Evolutionary conservation across 768 basidiomycete genomes (phyloP), one percentile per base, ranked within the genome.

Genomic region (Russula sp.): DNA sequence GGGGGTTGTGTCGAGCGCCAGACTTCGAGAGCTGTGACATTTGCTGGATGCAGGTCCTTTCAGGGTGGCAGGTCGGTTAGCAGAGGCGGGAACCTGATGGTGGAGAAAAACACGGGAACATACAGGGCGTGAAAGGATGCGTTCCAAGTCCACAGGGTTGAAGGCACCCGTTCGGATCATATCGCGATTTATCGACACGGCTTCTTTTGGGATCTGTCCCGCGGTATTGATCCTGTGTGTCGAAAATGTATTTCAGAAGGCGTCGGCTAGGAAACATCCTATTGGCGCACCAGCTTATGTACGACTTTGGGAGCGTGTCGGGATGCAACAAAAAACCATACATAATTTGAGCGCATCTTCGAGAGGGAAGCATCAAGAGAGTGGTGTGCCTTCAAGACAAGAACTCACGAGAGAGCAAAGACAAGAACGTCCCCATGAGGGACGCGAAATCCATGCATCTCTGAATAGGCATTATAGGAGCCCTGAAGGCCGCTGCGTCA

Each of bases 321-420:
- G 91, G 93, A 40, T 88, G 80, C 47, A 91, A 70, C 22, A 92
- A 76, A 70, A 85, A 89, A 1, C 78, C 85, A 70, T 91, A 95
- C 73, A 94, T 76, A 71, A 98, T 97, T 72, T 96, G 94, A 2
- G 85, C 87, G 68, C 86, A 95, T n/a, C 89, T 91, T 34, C 6
- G 31, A 13, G 11, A 13, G 47, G 14, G 8, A 37, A 40, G 37
- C 7, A 40, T 55, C 27, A 57, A 51, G 11, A 13, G n/a, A 37
- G 5, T 14, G 27, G 58, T 7, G 14, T 34, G 7, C 9, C 9
- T 22, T 11, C 18, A 27, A 32, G 14, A 48, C 35, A 2, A 53
- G 31, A 10, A 73, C 82, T 18, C 69, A 91, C 87, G 84, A 84
- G 6, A 94, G 68, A 2, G 85, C 79, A 69, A 98, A 97, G 9